A percentile compares a stretch with the other conserved stretches of the same genome.
Evolutionary conservation across 805 yeast species (phyloP).

Genomic region (Yamadazyma paraphyllophila): DNA sequence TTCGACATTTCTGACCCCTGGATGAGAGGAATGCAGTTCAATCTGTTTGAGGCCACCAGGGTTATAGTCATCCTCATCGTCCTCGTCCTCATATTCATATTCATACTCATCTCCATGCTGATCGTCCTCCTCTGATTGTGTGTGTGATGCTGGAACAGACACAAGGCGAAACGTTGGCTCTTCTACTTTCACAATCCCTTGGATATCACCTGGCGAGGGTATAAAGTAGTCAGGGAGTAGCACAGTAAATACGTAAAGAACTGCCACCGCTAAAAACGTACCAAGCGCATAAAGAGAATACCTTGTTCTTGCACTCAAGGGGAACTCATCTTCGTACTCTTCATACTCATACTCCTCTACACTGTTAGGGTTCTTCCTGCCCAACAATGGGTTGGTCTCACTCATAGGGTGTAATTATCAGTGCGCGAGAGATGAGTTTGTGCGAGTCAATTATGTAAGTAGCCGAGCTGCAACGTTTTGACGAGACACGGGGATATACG

Average conservation of each 20-base stretch:
- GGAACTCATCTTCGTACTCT: slow-evolving; percentile 18
- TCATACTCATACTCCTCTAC: neutral
- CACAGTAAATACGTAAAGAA: slow-evolving; percentile 31
- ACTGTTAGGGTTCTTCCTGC: neutral
- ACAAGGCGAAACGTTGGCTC: slow-evolving; percentile 23
- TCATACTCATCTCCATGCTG: neutral
- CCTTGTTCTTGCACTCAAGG: slow-evolving; percentile 15
- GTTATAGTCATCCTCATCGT: neutral
- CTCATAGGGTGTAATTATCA: too few relatives aligned
- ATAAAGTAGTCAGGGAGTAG: slow-evolving; percentile 33
- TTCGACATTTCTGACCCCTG: slow-evolving; percentile 19
- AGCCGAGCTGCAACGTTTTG: too few relatives aligned
- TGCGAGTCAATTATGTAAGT: too few relatives aligned
- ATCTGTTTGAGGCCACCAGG: too few relatives aligned
- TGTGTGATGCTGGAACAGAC: slow-evolving; percentile 19
- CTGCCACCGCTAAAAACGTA: slow-evolving; percentile 12
- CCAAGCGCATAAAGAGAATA: slow-evolving; percentile 14
- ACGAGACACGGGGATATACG: too few relatives aligned
- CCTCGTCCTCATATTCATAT: neutral
- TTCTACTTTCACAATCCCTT: slow-evolving; percentile 24
- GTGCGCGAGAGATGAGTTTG: too few relatives aligned
- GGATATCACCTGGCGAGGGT: slow-evolving; percentile 29
- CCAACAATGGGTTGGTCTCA: neutral
- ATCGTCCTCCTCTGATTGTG: neutral
- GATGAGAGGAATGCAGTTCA: too few relatives aligned